Base-by-base conservation (phyloP, 805 yeast genomes). In the Barnettozyma californica region DNA sequence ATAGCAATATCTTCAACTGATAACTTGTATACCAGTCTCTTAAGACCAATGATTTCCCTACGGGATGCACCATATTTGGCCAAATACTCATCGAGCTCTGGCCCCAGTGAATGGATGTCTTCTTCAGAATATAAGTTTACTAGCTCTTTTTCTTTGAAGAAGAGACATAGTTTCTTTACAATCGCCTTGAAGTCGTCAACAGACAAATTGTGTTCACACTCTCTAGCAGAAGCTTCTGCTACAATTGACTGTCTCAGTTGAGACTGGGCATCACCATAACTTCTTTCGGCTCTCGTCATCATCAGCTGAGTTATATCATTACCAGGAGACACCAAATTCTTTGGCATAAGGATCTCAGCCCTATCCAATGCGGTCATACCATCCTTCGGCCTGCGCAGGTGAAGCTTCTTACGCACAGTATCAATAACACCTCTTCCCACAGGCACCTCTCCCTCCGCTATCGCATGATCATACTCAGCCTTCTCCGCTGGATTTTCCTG, bases 141-240 rank as follows among this genome's bases (percentile, higher is more conserved):
- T 2, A 40, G 33, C n/a, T 40, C 43, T 23, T 27, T 40, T n/a
- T 40, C 43, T n/a, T 40, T 40, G 21, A 40, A 40, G 34, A 40
- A 40, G 5, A 40, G 20, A 18, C 43, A 40, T 5, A 40, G 43
- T 16, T 10, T 40, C 7, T 25, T 40, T 11, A 40, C 20, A 26
- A 40, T 40, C 14, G 19, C 23, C 33, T n/a, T 40, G 13, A 40
- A n/a, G 2, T 40, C 43, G 9, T 8, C 34, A 23, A 40, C 20
- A 9, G 33, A 2, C 43, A 40, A 10, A 13, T 13, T 14, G 5
- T 23, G 41, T 16, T 16, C 31, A 18, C 21, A 7, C 20, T 25
- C 21, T 38, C 29, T 38, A 9, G 40, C n/a, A 9, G 13, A 14
- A 27, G 20, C 33, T 9, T n/a, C 31, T 25, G 19, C 16, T n/a